A percentile compares a stretch with the other conserved stretches of the same genome.
Evolutionary conservation across 179 eudicot species (phyloP).

Genomic region (Amaranthus tricolor): DNA sequence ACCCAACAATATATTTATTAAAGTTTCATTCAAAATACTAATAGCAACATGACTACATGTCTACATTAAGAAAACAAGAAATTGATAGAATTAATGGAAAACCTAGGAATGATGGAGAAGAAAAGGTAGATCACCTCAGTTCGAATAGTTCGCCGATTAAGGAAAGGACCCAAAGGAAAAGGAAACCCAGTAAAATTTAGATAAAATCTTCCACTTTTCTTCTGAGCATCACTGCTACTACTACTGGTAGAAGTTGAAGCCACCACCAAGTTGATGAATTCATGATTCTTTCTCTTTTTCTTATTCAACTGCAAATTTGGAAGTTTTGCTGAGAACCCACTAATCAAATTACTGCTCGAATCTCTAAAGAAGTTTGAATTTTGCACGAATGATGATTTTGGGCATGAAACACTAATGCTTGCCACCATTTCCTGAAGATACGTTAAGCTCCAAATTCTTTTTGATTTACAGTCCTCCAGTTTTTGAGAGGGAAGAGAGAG

Average conservation of each 20-base stretch:
- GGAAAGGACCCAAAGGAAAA: conserved; percentile 93
- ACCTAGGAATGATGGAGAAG: neutral
- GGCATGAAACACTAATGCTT: conserved; percentile 34
- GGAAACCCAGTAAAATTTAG: conserved; percentile 89
- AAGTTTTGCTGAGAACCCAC: conserved; percentile 37
- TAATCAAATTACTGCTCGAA: conserved; percentile 31
- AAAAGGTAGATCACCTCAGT: conserved; percentile 52
- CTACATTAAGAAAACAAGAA: neutral
- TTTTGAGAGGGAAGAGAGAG: neutral
- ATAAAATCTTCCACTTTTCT: conserved; percentile 69
- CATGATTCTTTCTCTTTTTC: conserved; percentile 4
- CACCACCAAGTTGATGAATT: conserved; percentile 31
- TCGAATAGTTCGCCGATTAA: conserved; percentile 74
- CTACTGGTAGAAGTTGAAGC: conserved; percentile 33
- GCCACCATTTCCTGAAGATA: conserved; percentile 38
- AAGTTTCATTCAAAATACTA: too few species aligned
- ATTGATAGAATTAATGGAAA: neutral
- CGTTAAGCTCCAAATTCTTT: too few species aligned
- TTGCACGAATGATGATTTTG: conserved; percentile 30
- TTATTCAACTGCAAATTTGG: conserved; percentile 28
- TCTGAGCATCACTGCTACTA: conserved; percentile 12
- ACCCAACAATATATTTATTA: too few species aligned
- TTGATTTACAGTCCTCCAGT: too few species aligned
- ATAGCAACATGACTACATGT: too few species aligned
- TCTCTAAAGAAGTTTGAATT: conserved; percentile 27